These are phyloP conservation scores for Aspergillus thermomutatus DNA, from an alignment of 2,329 filamentous ascomycete genomes.

Conservation along the genomic window DNA sequence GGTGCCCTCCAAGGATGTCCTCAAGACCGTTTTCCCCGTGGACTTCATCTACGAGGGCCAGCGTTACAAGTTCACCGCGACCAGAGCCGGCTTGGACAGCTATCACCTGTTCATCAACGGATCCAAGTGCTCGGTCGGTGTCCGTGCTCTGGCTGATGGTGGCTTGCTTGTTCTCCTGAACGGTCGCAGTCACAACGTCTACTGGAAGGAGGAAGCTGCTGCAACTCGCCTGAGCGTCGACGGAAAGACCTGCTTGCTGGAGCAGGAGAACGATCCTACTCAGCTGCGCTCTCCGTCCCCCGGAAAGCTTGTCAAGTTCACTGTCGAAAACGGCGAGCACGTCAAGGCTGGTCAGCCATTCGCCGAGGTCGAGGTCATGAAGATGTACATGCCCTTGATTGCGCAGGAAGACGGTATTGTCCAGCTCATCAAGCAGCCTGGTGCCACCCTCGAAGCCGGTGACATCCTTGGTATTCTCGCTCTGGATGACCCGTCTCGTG, in stretches of 20 bases:
- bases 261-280: conserved; percentile 98
- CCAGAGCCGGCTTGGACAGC: conserved; percentile 84
- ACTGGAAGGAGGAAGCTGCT: conserved; percentile 99
- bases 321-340: conserved; percentile 91
- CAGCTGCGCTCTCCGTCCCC: conserved; percentile 92
- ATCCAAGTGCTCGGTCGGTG: conserved; percentile 89
- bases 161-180: conserved; percentile 86
- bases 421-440: conserved; percentile 98
- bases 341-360: conserved; percentile 89
- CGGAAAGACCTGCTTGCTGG: conserved; percentile 94
- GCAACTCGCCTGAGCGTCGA: conserved; percentile 95
- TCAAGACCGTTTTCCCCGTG: conserved; percentile 95
- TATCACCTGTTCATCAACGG: conserved; percentile 99
- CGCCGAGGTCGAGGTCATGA: conserved; percentile 99
- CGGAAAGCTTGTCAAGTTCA: conserved; percentile 97
- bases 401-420: conserved; percentile 94
- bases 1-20: conserved; percentile 90
- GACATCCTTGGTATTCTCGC: conserved; percentile 97
- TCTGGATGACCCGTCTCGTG: conserved; percentile 89
- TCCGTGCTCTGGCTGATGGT: conserved; percentile 88
- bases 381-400: conserved; percentile 99
- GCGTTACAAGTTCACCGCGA: conserved; percentile 98
- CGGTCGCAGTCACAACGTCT: conserved; percentile 94
- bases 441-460: conserved; percentile 93
- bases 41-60: conserved; percentile 98